These are phyloP conservation scores for Paxillus involutus DNA, from an alignment of 768 basidiomycete species.

Conservation along the genomic window DNA sequence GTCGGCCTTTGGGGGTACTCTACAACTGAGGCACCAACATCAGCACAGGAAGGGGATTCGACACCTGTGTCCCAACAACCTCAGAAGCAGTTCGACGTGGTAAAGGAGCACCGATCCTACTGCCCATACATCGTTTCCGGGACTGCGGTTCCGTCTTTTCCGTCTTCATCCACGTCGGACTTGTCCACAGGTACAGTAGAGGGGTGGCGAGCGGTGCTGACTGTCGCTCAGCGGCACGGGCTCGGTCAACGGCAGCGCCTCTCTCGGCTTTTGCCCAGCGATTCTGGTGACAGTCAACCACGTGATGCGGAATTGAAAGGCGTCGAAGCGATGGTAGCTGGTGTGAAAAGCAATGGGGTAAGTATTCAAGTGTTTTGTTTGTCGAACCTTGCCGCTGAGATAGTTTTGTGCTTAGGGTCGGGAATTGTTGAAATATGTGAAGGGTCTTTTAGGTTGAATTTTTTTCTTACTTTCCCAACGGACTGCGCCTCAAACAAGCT, in stretches of 20 bases:
- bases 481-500: not conserved
- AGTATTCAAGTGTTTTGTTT: slow-evolving; percentile 27
- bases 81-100: slow-evolving; percentile 62
- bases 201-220: slow-evolving; percentile 81
- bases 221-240: slow-evolving; percentile 65
- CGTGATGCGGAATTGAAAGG: slow-evolving; percentile 36
- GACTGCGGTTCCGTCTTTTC: slow-evolving; percentile 59
- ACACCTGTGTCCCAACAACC: slow-evolving; percentile 21
- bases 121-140: slow-evolving; percentile 83
- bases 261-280: slow-evolving; percentile 27
- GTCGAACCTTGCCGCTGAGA: slow-evolving; percentile 10
- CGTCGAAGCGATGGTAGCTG: slow-evolving; percentile 75
- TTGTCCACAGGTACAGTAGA: slow-evolving; percentile 44
- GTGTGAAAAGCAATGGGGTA: slow-evolving; percentile 75
- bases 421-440: slow-evolving; percentile 73
- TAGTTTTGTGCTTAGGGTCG: slow-evolving; percentile 46
- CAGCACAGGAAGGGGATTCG: slow-evolving; percentile 12
- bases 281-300: slow-evolving; percentile 32
- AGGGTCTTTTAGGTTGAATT: slow-evolving; percentile 57
- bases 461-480: not conserved
- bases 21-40: slow-evolving; percentile 15
- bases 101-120: slow-evolving; percentile 82
- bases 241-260: slow-evolving; percentile 54
- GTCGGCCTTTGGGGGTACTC: slow-evolving; percentile 78
- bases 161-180: slow-evolving; percentile 23